Evolutionary conservation across 441 rosid genomes (phyloP).

Genomic region (Pelargonium citronellum): DNA sequence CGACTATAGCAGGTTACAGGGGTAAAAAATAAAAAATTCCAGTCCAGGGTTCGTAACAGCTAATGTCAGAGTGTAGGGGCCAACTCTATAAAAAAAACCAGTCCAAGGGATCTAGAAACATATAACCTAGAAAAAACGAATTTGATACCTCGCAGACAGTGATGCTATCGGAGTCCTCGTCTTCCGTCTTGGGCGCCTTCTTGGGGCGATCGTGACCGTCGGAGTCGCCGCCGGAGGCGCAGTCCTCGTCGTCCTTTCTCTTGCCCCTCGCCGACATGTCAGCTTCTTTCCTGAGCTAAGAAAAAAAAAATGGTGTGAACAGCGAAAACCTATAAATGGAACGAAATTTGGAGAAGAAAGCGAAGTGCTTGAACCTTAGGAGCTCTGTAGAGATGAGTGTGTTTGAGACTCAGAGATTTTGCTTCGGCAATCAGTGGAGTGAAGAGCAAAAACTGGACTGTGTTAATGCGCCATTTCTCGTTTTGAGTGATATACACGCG

Average conservation of each 20-base stretch:
- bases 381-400: neutral
- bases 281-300: constrained; percentile 7
- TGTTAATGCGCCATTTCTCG: neutral
- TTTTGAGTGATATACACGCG: neutral
- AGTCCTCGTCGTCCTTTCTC: constrained; percentile 10
- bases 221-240: constrained; percentile 5
- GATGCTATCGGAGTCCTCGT: neutral
- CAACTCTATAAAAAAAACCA: too few species aligned
- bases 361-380: neutral
- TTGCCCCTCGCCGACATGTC: constrained; percentile 10
- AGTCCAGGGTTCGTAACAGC: too few species aligned
- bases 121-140: neutral
- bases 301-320: neutral
- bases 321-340: neutral
- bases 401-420: neutral
- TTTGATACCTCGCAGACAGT: constrained; percentile 8
- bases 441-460: neutral
- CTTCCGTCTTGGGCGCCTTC: constrained; percentile 2
- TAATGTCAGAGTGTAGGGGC: too few species aligned
- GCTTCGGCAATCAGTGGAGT: neutral
- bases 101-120: too few species aligned
- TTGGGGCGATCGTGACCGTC: neutral
- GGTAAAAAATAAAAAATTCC: too few species aligned
- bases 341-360: neutral
- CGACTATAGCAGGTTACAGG: too few species aligned